Percentiles rank a stretch among this genome's conserved stretches.
These are phyloP conservation scores for Hymenoscyphus repandus DNA, from an alignment of 2,329 filamentous ascomycete species.

Conservation along the genomic window DNA sequence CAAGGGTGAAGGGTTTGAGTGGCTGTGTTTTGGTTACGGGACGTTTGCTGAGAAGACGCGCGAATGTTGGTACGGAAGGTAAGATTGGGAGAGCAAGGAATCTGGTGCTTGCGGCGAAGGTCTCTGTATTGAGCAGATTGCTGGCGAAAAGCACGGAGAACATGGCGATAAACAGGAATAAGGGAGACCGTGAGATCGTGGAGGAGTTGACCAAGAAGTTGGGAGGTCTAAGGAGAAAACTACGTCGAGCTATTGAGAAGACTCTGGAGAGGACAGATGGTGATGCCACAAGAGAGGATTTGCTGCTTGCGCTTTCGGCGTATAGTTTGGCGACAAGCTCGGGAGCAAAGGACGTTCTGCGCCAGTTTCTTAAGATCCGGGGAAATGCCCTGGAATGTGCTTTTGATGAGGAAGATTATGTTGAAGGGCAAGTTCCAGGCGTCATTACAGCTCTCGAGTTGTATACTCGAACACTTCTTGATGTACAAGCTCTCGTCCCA, in stretches of 20 bases:
- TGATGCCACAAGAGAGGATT: constrained; percentile 40
- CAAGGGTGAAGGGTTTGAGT: constrained; percentile 45
- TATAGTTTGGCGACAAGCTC: constrained; percentile 79
- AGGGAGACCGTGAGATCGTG: constrained; percentile 35
- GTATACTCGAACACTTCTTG: constrained; percentile 71
- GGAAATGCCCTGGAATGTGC: constrained; percentile 61
- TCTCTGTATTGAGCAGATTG: constrained; percentile 70
- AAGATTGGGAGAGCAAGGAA: constrained; percentile 30
- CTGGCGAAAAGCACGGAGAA: constrained; percentile 68
- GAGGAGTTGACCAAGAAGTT: constrained; percentile 61
- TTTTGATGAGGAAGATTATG: constrained; percentile 43
- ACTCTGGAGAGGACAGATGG: constrained; percentile 18
- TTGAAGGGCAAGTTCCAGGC: constrained; percentile 35
- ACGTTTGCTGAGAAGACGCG: constrained; percentile 39
- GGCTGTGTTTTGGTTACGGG: constrained; percentile 46
- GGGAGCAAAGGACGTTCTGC: constrained; percentile 70
- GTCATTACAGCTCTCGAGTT: constrained; percentile 64
- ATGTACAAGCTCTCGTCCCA: constrained; percentile 73
- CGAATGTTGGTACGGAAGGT: constrained; percentile 28
- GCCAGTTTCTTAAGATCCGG: constrained; percentile 72
- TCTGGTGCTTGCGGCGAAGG: constrained; percentile 58
- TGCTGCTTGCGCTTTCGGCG: constrained; percentile 72
- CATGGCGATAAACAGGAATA: constrained; percentile 34
- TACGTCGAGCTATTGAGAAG: constrained; percentile 17
- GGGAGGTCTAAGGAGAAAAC: constrained; percentile 50